Evolutionary conservation across 164 flowering plant species (phyloP), one percentile per base, ranked within the genome.

Genomic region (Nymphaea colorata): DNA sequence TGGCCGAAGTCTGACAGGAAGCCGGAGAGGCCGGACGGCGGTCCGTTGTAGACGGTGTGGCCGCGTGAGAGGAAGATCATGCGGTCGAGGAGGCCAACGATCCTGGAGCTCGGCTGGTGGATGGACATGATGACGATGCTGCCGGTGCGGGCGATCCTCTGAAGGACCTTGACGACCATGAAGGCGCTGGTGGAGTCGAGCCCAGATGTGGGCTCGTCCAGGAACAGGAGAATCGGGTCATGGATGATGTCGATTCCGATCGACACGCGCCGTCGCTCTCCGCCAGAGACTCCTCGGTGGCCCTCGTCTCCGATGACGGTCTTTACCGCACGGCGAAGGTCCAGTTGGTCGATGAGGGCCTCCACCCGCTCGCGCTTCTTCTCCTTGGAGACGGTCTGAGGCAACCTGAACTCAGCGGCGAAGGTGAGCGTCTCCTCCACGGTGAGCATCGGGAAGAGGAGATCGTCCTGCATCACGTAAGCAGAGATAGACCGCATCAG

Each of bases 391-490:
- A 90, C 65, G 4, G 91, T 79, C 67, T 89, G 87, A 68, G 96
- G 82, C 43, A 90, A 90, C 78, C 96, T 76, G 43, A 90, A 83
- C 71, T 90, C 91, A 4, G 96, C 96, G 0, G 96, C 89, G 62
- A 87, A 90, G 91, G 87, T 80, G 74, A 90, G 84, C 43, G 93
- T 90, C 79, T 87, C 93, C 7, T 78, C 85, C 62, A 89, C 93
- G 1, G 93, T 86, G 66, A 90, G 67, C 91, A 82, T 85, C 8
- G 93, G 86, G 73, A 90, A 87, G 70, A 90, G 87, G 79, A 86
- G 93, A 62, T 90, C 96, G 71, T 87, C 93, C 81, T 90, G 93
- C 93, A 90, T 87, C 73, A 90, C 91, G 65, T 90, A 90, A 2
- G 96, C 84, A 4, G 96, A 87, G 2, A 85, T 75, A 85, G 73